Base-by-base conservation (phyloP, 192 early-diverging fungal genomes). In the Backusella parvicylindrica region DNA sequence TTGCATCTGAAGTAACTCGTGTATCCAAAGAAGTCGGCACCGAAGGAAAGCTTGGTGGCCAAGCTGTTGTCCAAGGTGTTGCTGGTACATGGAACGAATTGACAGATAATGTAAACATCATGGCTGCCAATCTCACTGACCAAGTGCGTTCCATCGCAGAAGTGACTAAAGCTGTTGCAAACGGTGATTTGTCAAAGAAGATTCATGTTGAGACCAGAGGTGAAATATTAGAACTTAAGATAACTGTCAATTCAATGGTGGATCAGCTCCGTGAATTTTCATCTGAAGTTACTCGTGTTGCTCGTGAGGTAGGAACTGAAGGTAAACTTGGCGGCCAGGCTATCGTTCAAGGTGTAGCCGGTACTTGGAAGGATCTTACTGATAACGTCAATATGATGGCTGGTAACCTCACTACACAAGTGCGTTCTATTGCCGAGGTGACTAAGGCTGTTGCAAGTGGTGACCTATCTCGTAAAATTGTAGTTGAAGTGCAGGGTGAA, bases 221-320 rank as follows among this genome's bases (percentile, higher is more conserved):
- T 53, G 49, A 53, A 53, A 53, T 53, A 6, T 23, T 53, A 3
- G 49, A 53, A 9, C 21, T 53, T 8, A 53, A 53, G 21, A 53
- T 53, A 8, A 53, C 49, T 8, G 49, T 53, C 8, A 53, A 53
- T 8, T 53, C 49, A 0, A 53, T 53, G 49, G 49, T 53, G 1
- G 49, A 53, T 23, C 49, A 53, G 0, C 49, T 53, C 7, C 49
- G 49, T 53, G 64, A 66, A 35, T 66, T 66, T 33, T 66, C 64
- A 8, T 66, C 64, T 21, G 90, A 93, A 82, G 91, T 92, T 0
- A 89, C 89, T 0, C 89, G 92, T 47, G 90, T 93, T 3, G 92
- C 91, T 7, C 79, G 84, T 8, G 89, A 92, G 70, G 92, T 92
- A 33, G 92, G 90, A 11, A 91, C 89, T 79, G 86, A 90, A 60